These are phyloP conservation scores for Buxus sempervirens DNA, from an alignment of 164 flowering plant genomes.

Conservation along the genomic window DNA sequence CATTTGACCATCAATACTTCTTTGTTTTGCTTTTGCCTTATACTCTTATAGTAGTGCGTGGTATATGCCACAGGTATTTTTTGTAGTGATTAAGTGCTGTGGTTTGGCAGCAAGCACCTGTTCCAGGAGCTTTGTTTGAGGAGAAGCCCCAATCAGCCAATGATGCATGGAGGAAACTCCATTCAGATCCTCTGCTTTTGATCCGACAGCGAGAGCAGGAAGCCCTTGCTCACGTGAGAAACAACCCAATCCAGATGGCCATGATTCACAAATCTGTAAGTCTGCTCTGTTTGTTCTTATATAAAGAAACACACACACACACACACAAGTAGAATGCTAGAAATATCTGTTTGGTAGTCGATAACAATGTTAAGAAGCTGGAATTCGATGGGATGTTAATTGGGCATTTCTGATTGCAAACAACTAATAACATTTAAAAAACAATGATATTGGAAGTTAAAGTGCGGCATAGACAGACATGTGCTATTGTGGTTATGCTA, in stretches of 20 bases:
- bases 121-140: constrained; percentile 87
- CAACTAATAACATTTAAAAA: too few species aligned
- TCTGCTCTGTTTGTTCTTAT: constrained; percentile 1
- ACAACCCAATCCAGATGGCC: constrained; percentile 95
- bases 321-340: neutral
- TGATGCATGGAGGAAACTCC: constrained; percentile 97
- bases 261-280: constrained; percentile 86
- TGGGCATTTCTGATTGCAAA: too few species aligned
- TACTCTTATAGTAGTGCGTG: neutral
- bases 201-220: constrained; percentile 93
- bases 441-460: too few species aligned
- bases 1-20: too few species aligned
- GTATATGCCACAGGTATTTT: neutral
- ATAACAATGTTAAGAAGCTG: neutral
- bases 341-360: neutral
- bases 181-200: constrained; percentile 89
- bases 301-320: neutral
- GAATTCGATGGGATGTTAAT: neutral
- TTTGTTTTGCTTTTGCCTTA: too few species aligned
- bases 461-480: too few species aligned
- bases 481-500: too few species aligned
- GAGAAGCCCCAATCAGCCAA: constrained; percentile 93
- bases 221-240: constrained; percentile 78
- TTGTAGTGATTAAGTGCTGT: neutral
- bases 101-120: constrained; percentile 35